phyloP scores from a whole-genome alignment of 2,329 filamentous ascomycete species.

The Coniella lustricola region DNA sequence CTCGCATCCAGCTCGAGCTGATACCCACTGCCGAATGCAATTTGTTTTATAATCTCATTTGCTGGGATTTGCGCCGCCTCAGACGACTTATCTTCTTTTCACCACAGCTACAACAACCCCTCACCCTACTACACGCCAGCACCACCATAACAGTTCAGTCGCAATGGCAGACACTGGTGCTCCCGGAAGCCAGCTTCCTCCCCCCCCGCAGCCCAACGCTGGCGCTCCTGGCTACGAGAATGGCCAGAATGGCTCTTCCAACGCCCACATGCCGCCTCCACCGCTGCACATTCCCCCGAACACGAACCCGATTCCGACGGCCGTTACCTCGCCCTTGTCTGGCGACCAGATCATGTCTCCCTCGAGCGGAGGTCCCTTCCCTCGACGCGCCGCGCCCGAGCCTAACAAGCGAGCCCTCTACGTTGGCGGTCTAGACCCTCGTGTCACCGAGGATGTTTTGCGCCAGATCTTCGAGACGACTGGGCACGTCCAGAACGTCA shows the following conservation, averaged over 20 bases:
- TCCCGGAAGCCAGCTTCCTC: conserved; percentile 60
- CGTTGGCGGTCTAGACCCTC: conserved; percentile 87
- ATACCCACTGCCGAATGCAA: background rate
- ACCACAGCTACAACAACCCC: background rate
- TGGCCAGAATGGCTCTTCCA: conserved; percentile 63
- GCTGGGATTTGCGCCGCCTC: conserved; percentile 1
- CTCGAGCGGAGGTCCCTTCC: conserved; percentile 70
- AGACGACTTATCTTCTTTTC: background rate
- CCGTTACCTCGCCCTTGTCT: conserved; percentile 81
- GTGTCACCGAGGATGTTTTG: conserved; percentile 92
- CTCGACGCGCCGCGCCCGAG: conserved; percentile 87
- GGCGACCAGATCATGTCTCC: conserved; percentile 73
- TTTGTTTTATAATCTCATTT: background rate
- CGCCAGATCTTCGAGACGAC: conserved; percentile 99
- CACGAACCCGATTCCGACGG: conserved; percentile 89
- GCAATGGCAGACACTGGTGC: conserved; percentile 74
- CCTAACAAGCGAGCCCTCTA: conserved; percentile 98
- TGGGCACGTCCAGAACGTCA: conserved; percentile 95
- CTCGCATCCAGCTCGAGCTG: background rate
- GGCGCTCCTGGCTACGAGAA: conserved; percentile 66
- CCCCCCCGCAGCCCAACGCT: conserved; percentile 59
- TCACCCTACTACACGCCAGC: background rate
- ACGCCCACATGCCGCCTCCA: conserved; percentile 79
- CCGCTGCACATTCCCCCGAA: conserved; percentile 93
- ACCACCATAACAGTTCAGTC: conserved; percentile 16